These are phyloP conservation scores for Cryptococcus depauperatus DNA, from an alignment of 1,284 basidiomycete species.

Conservation along the genomic window DNA sequence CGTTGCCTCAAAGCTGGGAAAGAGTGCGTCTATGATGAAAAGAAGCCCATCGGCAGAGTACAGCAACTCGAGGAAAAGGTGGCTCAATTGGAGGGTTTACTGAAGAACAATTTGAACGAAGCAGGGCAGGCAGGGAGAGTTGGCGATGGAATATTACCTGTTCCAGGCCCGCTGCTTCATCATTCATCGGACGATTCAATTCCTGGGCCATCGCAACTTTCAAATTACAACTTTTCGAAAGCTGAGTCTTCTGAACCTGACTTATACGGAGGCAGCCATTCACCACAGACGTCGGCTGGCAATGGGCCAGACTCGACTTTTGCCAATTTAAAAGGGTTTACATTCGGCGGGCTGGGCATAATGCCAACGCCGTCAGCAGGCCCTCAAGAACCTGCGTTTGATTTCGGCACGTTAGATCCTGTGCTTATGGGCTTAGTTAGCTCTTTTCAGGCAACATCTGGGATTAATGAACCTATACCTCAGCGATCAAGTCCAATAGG, in stretches of 20 bases:
- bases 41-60: slow-evolving; percentile 36
- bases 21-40: slow-evolving; percentile 37
- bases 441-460: slow-evolving; percentile 14
- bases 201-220: not conserved
- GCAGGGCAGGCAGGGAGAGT: not conserved
- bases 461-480: not conserved
- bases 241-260: slow-evolving; percentile 13
- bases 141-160: not conserved
- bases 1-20: slow-evolving; percentile 32
- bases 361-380: not conserved
- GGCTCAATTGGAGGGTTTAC: slow-evolving; percentile 29
- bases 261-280: slow-evolving; percentile 3
- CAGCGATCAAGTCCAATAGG: slow-evolving; percentile 1
- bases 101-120: slow-evolving; percentile 9
- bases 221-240: not conserved
- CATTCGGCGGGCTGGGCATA: slow-evolving; percentile 8
- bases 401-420: slow-evolving; percentile 34
- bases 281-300: not conserved
- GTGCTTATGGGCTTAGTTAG: slow-evolving; percentile 26
- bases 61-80: slow-evolving; percentile 40
- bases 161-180: slow-evolving; percentile 8
- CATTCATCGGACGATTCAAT: slow-evolving; percentile 6
- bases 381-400: slow-evolving; percentile 15
- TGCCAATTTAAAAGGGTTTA: slow-evolving; percentile 14
- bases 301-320: slow-evolving; percentile 1